These are phyloP conservation scores for Emergomyces africanus DNA, from an alignment of 2,329 filamentous ascomycete species.

Conservation along the genomic window DNA sequence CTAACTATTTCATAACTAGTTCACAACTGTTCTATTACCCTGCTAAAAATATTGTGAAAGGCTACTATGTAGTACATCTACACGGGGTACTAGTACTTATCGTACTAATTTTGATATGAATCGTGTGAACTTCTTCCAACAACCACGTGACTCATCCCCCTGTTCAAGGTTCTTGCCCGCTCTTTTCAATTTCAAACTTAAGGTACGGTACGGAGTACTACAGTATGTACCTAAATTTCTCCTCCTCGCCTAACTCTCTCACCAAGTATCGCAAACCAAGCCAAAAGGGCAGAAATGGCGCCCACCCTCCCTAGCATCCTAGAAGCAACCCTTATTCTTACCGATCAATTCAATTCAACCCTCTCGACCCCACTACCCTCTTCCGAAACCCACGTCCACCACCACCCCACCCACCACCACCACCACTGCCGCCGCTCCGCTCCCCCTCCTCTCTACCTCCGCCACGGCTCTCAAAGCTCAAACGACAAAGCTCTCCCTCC, in stretches of 20 bases:
- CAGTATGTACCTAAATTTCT: no score
- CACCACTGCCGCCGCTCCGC: constrained; percentile 25
- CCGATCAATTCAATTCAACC: constrained; percentile 27
- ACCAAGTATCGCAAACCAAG: background rate
- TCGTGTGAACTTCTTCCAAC: no score
- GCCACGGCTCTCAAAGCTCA: constrained; percentile 66
- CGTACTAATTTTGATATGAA: no score
- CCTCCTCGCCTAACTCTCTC: background rate
- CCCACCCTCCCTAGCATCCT: constrained; percentile 21
- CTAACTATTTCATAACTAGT: no score
- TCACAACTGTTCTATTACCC: no score
- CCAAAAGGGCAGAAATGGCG: constrained; percentile 15
- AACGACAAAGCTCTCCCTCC: constrained; percentile 72
- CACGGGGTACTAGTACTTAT: no score
- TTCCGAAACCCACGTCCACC: constrained; percentile 2
- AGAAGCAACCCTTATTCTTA: constrained; percentile 23
- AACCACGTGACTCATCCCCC: no score
- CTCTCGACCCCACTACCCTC: constrained; percentile 16
- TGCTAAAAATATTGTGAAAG: no score
- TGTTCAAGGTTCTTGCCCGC: no score
- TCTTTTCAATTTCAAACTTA: no score
- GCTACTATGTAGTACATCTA: no score
- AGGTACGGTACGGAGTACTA: no score
- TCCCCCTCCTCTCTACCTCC: constrained; percentile 59
- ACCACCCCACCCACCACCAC: constrained; percentile 5